Evolutionary conservation across 352 stramenopile species (phyloP), one percentile per base, ranked within the genome.

Genomic region (Blastocystis sp.): DNA sequence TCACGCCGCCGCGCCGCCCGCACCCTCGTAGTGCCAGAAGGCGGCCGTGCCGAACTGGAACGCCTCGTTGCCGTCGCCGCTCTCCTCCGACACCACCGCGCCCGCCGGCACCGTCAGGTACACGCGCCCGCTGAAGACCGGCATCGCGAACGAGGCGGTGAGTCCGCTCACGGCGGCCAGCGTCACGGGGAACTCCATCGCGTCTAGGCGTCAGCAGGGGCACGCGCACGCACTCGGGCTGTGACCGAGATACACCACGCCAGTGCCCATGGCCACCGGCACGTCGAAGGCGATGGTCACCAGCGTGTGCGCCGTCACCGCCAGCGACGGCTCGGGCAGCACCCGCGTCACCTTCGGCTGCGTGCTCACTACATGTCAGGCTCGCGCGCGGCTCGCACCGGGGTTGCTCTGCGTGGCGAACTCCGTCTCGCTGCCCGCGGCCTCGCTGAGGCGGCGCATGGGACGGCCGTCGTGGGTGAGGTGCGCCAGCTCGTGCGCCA

Each of bases 231-330:
- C 28, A 81, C 42, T 14, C 38, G 38, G 6, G 24, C 38, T 52
- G 4, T 3, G 14, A 54, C 70, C 70, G 1, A 81, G 45, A 14
- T 66, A 81, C 48, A 81, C 59, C 6, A 48, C 19, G 43, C 48
- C 70, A 21, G n/a, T 54, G 19, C 70, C 70, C 34, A 24, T 3
- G 11, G 42, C 24, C 17, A 81, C 19, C 7, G 70, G 70, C 24
- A 60, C 54, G 54, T 81, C 70, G 45, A 81, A 81, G 1, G 70
- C 65, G 1, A 81, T 10, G 21, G 70, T 81, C n/a, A 81, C 45
- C 24, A 63, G 43, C 34, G 3, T 19, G 34, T 63, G 14, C 52
- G 10, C 28, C 3, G 19, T 19, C n/a, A 81, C 43, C 38, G 19
- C 43, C 38, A 52, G 42, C 38, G 52, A 38, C 10, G 59, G 34